Evolutionary conservation across 805 yeast genomes (phyloP).

Genomic region (Pichia paraexigua): DNA sequence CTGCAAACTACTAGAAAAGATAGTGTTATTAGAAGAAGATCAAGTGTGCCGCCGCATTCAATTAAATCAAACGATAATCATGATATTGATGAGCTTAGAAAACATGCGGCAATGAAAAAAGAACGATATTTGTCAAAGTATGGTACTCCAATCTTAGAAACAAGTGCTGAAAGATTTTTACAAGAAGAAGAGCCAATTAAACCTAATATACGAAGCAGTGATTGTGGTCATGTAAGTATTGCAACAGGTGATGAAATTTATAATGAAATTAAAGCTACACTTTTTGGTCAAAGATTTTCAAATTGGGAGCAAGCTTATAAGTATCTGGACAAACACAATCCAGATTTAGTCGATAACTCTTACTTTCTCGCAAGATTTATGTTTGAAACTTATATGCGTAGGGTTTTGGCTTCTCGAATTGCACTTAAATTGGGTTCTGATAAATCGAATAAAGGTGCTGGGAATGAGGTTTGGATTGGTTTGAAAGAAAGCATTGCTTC

Average conservation of each 20-base stretch:
- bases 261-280: slow-evolving; percentile 11
- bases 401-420: slow-evolving; percentile 26
- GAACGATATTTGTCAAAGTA: slow-evolving; percentile 2
- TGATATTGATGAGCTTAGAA: background rate
- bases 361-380: slow-evolving; percentile 21
- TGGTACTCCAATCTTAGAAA: slow-evolving; percentile 3
- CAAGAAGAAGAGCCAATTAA: background rate
- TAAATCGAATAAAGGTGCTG: slow-evolving; percentile 14
- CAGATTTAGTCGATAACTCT: slow-evolving; percentile 19
- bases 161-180: background rate
- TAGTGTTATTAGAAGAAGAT: background rate
- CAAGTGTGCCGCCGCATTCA: background rate
- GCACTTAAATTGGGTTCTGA: slow-evolving; percentile 21
- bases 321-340: slow-evolving; percentile 10
- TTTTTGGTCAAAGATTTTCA: slow-evolving; percentile 12
- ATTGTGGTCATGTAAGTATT: slow-evolving; percentile 21
- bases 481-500: slow-evolving; percentile 47
- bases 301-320: slow-evolving; percentile 14
- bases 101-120: background rate
- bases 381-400: slow-evolving; percentile 26
- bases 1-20: slow-evolving; percentile 7
- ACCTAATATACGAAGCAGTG: slow-evolving; percentile 13
- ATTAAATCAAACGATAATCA: background rate
- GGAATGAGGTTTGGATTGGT: slow-evolving; percentile 26
- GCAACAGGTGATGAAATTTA: slow-evolving; percentile 23